Base-by-base conservation (phyloP, 2,329 filamentous ascomycete genomes). In the Cordyceps pruinosa region DNA sequence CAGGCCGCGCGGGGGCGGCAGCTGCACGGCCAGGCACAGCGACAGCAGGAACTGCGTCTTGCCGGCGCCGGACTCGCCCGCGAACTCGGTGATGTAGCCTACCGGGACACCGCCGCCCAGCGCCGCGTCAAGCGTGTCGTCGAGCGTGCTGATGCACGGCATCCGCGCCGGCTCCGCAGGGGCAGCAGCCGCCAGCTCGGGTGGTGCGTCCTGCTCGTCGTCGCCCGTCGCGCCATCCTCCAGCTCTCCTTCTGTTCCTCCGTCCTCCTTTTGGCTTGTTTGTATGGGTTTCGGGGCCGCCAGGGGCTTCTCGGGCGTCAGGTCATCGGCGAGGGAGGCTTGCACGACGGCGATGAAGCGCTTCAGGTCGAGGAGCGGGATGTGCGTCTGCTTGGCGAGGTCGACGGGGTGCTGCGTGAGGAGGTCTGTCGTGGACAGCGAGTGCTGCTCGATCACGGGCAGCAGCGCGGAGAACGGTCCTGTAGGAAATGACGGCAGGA, bases 11-110 rank as follows among this genome's bases (percentile, higher is more conserved):
- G 90, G 88, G 1, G 84, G 74, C 2, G 89, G 85, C 5, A 97
- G 85, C 71, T 99, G 94, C 17, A 87, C 86, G 32, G 92, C 82
- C 34, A 97, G 84, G 45, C 96, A 85, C 28, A 99, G 81, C 23
- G 87, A 86, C 28, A 97, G 82, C 28, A 97, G 85, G 66, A 97
- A 84, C 71, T 99, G 94, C 1, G 94, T 97, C 79, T 99, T 99
- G 66, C 93, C 94, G 62, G 86, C 89, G 65, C 92, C 94, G 62
- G 90, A 96, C 76, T 97, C 94, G 58, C 94, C 94, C 2, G 90
- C 88, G 60, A 99, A 80, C 70, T 99, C 94, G 8, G 90, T 91
- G 66, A 99, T 77, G 71, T 88, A 87, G 47, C 91, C 89, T 2
- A 85, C 80, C 1, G 88, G 88, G 56, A 97, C 81, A 21, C 94